Evolutionary conservation across 306 rosid genomes (phyloP).

Genomic region (Psophocarpus tetragonolobus): DNA sequence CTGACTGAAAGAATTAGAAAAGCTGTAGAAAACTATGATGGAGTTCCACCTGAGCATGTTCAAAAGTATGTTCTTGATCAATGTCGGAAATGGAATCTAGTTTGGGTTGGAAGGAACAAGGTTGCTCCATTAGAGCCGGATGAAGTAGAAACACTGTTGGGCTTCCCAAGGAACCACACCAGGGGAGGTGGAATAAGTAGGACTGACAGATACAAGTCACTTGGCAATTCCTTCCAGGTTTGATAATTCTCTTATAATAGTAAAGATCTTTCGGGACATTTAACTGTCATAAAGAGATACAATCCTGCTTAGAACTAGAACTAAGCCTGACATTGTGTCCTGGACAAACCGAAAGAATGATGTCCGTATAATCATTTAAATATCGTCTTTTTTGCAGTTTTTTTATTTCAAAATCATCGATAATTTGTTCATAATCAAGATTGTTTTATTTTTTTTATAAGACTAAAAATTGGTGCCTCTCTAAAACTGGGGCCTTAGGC

Average conservation of each 20-base stretch:
- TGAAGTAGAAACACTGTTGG: constrained; percentile 84
- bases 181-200: constrained; percentile 98
- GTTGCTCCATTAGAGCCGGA: constrained; percentile 95
- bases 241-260: not conserved
- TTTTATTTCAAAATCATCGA: too few relatives aligned
- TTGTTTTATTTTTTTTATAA: too few relatives aligned
- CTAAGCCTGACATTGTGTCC: too few relatives aligned
- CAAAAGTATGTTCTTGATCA: constrained; percentile 67
- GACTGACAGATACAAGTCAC: constrained; percentile 89
- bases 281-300: constrained; percentile 5
- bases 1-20: constrained; percentile 73
- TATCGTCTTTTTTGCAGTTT: too few relatives aligned
- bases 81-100: constrained; percentile 93
- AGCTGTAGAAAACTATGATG: constrained; percentile 63
- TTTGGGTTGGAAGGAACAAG: constrained; percentile 98
- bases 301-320: not conserved
- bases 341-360: too few relatives aligned
- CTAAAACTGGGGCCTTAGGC: too few relatives aligned
- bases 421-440: too few relatives aligned
- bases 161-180: constrained; percentile 93
- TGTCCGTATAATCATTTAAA: too few relatives aligned
- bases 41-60: constrained; percentile 56
- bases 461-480: too few relatives aligned
- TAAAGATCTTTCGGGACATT: not conserved
- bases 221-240: constrained; percentile 98